Evolutionary conservation across 352 stramenopile genomes (phyloP), one percentile per base, ranked within the genome.

Genomic region (Thraustochytrium sp.): DNA sequence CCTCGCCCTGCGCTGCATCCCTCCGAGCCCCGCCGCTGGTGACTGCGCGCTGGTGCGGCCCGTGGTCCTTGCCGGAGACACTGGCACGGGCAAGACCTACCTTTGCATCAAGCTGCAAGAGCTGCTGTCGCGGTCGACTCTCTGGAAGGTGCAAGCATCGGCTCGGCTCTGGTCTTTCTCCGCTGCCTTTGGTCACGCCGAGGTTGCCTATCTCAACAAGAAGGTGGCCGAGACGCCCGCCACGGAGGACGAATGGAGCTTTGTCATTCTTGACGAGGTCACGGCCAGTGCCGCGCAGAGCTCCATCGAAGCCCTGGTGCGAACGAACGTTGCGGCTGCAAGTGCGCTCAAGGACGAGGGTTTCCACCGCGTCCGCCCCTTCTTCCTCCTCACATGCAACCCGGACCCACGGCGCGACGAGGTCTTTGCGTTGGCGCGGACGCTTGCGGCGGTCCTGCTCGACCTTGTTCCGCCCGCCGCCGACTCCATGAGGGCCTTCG

Each of bases 21-120:
- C 65, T 40, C 46, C 65, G 11, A 8, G 0, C 11, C 65, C 65
- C 36, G n/a, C n/a, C n/a, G 65, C 26, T 31, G 0, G 2, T 9
- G 23, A 77, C 68, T 16, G 3, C 46, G 65, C 68, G 46, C 11
- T 77, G 65, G 65, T 21, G 8, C 65, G 64, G 26, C 8, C 65
- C 3, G 34, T 77, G 18, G 36, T 77, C 5, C 36, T 77, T 9
- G 65, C 65, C 0, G 65, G 65, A 13, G 65, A 77, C 26, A 77
- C 65, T 4, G 65, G 65, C 46, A 77, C 65, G 31, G 65, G 65
- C 8, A 77, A 77, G 65, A 77, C 65, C 13, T 77, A 77, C 46
- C 26, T 77, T 3, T 77, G 65, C 65, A 77, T 77, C 5, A 77
- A 77, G 26, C 65, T 77, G 68, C 42, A 77, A 31, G 65, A 77